Evolutionary conservation across 2,329 filamentous ascomycete genomes (phyloP), one percentile per base, ranked within the genome.

Genomic region (Alternaria hordeiaustralica): DNA sequence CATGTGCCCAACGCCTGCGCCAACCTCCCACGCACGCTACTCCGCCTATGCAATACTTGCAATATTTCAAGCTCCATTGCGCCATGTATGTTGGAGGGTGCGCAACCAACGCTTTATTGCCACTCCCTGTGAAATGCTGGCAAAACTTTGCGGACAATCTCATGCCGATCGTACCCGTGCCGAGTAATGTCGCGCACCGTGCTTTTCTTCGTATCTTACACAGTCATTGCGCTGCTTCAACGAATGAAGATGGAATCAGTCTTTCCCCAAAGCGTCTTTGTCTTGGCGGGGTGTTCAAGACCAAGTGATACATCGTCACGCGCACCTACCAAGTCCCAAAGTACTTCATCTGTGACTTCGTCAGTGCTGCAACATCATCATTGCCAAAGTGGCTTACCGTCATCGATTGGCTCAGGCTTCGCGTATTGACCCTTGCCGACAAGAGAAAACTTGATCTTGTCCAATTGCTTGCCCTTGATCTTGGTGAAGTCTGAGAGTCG

Each of bases 371-470:
- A 25, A 21, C 21, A 21, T 4, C n/a, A 6, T 6, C 11, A n/a
- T 11, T 15, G 7, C n/a, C 15, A 2, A n/a, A 21, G 36, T 21
- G 11, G 79, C 90, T 85, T 83, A 97, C 95, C 94, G 82, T 98
- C 96, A 70, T 91, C 89, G 50, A 99, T 84, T 82, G 96, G 96
- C 63, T 89, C 87, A 25, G 94, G 91, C 75, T 91, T 93, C 43
- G 91, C 89, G 80, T 92, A 96, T 55, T 88, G 86, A 36, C 71
- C 82, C 71, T 78, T 92, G 86, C 78, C 89, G 85, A 55, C 68
- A 33, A 97, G 87, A 7, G 94, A 92, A 84, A 99, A 97, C 81
- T 96, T 97, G 81, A 99, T 96, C 85, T 98, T 98, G 81, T 99
- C 95, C 71, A 99, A 94, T 69, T 93, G 93, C 85, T 99, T 99